Conservation (phyloP, 768 basidiomycete genomes). For the Gymnopilus junonius region DNA sequence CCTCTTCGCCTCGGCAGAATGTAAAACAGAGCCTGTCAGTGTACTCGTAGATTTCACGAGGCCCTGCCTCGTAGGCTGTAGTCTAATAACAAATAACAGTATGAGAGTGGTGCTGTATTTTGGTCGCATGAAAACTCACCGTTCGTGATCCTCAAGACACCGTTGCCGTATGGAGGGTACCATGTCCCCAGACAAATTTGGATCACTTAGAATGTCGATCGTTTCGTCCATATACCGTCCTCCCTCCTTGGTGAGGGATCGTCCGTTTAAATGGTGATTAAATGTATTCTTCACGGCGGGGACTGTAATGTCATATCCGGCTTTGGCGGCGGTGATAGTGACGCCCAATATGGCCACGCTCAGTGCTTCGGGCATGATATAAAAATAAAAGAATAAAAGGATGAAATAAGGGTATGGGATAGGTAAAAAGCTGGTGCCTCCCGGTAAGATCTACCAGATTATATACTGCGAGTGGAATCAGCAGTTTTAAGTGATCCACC, state of each 20-base stretch:
- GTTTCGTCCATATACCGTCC: not conserved
- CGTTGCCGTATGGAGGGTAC: not conserved
- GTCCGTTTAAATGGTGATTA: not conserved
- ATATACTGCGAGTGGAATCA: too few relatives aligned
- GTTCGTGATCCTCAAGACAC: not conserved
- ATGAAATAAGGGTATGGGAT: too few relatives aligned
- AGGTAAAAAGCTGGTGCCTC: not conserved
- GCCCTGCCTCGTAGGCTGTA: not conserved
- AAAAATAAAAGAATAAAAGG: not conserved
- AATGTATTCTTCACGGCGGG: not conserved
- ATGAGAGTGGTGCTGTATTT: not conserved
- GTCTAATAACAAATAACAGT: not conserved
- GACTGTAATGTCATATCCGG: not conserved
- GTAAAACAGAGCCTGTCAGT: not conserved
- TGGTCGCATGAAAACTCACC: not conserved
- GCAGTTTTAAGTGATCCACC: too few relatives aligned
- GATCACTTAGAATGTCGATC: not conserved
- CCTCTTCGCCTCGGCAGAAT: not conserved
- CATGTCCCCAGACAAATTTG: not conserved
- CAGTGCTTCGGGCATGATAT: not conserved
- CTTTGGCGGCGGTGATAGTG: not conserved
- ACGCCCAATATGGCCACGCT: not conserved
- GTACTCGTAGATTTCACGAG: not conserved
- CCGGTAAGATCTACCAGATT: not conserved
- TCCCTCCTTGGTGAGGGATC: not conserved